Conservation (phyloP, 2,329 filamentous ascomycete species). For the Emmonsia crescens region DNA sequence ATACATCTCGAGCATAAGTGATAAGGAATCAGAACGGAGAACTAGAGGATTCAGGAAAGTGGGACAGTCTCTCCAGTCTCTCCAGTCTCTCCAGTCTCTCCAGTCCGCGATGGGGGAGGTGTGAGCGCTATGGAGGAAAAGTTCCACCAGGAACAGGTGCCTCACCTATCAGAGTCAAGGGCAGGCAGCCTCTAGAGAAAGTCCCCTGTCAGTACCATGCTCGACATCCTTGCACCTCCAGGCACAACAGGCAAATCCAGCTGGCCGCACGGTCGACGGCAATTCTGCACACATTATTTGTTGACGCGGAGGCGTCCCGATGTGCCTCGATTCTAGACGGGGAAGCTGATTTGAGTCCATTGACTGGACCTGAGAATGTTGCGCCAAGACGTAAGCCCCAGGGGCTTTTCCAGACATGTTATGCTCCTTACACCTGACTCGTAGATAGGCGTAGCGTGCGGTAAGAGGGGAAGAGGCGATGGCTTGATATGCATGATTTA, state of each 20-base stretch:
- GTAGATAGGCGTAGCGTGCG: neutral
- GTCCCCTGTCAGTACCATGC: neutral
- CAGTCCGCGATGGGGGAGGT: neutral
- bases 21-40: neutral
- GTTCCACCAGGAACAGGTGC: neutral
- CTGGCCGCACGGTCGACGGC: neutral
- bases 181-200: neutral
- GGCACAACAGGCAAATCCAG: constrained; percentile 2
- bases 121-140: neutral
- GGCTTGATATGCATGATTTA: neutral
- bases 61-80: neutral
- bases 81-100: neutral
- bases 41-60: neutral
- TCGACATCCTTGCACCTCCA: neutral
- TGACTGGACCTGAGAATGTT: neutral
- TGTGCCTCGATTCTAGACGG: neutral
- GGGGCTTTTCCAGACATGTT: neutral
- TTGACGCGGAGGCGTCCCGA: neutral
- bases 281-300: neutral
- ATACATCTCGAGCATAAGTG: neutral
- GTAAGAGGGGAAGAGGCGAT: neutral
- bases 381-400: neutral
- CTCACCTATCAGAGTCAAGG: neutral
- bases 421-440: neutral
- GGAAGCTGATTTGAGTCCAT: neutral